These are phyloP conservation scores for Pseudogymnoascus sp. DNA, from an alignment of 2,329 filamentous ascomycete genomes.

Conservation along the genomic window DNA sequence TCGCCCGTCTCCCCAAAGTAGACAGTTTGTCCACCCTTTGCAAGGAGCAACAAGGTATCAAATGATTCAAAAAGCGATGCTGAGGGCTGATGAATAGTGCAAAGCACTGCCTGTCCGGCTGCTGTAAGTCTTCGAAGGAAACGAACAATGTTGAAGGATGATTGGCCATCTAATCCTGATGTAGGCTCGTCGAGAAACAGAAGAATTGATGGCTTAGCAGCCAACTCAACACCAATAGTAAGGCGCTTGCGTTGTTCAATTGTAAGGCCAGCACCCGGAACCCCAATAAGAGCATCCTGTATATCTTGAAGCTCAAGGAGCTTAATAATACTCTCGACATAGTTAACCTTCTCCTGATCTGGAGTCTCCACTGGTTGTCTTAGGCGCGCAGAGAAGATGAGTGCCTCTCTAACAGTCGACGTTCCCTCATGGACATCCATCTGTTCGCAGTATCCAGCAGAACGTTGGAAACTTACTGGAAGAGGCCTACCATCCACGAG, in stretches of 20 bases:
- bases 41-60: constrained; percentile 55
- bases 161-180: constrained; percentile 54
- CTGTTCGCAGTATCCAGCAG: constrained; percentile 72
- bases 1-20: constrained; percentile 61
- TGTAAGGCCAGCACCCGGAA: constrained; percentile 51
- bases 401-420: constrained; percentile 76
- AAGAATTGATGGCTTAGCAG: constrained; percentile 47
- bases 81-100: constrained; percentile 48
- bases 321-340: constrained; percentile 69
- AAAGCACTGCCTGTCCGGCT: constrained; percentile 44
- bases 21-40: constrained; percentile 55
- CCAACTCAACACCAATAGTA: constrained; percentile 51
- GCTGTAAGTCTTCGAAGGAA: constrained; percentile 54
- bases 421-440: constrained; percentile 82
- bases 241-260: constrained; percentile 54
- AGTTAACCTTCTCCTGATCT: constrained; percentile 65
- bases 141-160: constrained; percentile 52
- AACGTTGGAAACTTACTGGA: constrained; percentile 73
- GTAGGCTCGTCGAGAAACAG: constrained; percentile 57
- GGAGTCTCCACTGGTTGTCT: constrained; percentile 69
- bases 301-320: constrained; percentile 61
- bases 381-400: constrained; percentile 77
- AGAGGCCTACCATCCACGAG: constrained; percentile 55
- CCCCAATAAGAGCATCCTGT: constrained; percentile 55
- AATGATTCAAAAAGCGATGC: constrained; percentile 47